Percentiles rank a stretch among this genome's conserved stretches.
phyloP scores from a whole-genome alignment of 371 early-diverging fungal genomes.

The Conidiobolus incongruus region DNA sequence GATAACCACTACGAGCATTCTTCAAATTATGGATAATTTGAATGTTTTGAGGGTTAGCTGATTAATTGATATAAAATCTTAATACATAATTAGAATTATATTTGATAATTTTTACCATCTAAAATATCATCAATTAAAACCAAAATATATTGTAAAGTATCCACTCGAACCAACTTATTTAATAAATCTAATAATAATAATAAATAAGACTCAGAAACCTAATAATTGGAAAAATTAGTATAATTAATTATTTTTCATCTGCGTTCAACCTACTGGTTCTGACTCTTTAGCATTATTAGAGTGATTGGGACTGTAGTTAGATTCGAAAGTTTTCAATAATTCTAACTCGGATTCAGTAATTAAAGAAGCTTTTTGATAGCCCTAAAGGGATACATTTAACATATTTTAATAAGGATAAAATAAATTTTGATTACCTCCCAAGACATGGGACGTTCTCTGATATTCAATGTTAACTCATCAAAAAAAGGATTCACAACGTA shows the following conservation, averaged over 20 bases:
- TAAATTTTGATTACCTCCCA: slow-evolving; percentile 57
- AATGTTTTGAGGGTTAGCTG: neutral
- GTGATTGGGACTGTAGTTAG: slow-evolving; percentile 9
- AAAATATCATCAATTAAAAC: slow-evolving; percentile 65
- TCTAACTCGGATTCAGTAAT: slow-evolving; percentile 58
- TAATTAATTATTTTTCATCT: too few relatives aligned
- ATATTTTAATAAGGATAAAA: too few relatives aligned
- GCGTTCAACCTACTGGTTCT: too few relatives aligned
- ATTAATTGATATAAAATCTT: neutral
- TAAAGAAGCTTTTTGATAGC: slow-evolving; percentile 65
- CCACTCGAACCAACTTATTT: slow-evolving; percentile 55
- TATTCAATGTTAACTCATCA: slow-evolving; percentile 42
- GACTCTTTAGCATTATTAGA: neutral
- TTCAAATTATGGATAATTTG: neutral
- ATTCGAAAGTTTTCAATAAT: slow-evolving; percentile 31
- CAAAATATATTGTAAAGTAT: slow-evolving; percentile 75
- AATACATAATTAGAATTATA: neutral
- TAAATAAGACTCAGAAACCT: slow-evolving; percentile 16
- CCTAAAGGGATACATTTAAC: too few relatives aligned
- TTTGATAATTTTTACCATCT: slow-evolving; percentile 17
- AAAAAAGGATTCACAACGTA: slow-evolving; percentile 51
- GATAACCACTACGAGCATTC: slow-evolving; percentile 13
- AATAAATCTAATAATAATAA: slow-evolving; percentile 42
- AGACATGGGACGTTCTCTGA: slow-evolving; percentile 59
- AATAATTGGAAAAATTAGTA: slow-evolving; percentile 6